These are phyloP conservation scores for Vitis hybrid DNA, from an alignment of 177 flowering plant species.

Conservation along the genomic window DNA sequence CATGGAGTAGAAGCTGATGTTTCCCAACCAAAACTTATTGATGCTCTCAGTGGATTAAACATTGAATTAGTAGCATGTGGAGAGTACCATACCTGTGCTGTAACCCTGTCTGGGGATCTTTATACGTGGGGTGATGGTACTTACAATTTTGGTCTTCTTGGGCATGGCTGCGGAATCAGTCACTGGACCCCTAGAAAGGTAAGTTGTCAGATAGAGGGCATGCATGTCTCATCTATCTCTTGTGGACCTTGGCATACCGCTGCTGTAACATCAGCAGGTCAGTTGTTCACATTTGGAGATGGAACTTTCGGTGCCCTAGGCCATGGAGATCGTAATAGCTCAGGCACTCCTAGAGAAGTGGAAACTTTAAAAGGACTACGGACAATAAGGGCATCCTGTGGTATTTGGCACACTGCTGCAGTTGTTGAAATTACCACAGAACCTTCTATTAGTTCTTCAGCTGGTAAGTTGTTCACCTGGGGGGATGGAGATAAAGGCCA, in stretches of 20 bases:
- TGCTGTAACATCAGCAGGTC: conserved; percentile 39
- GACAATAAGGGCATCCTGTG: conserved; percentile 42
- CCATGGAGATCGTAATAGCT: conserved; percentile 39
- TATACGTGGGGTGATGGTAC: conserved; percentile 51
- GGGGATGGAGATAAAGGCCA: conserved; percentile 52
- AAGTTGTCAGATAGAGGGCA: conserved; percentile 37
- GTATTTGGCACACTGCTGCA: conserved; percentile 71
- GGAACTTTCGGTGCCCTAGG: conserved; percentile 59
- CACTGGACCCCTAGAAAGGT: conserved; percentile 48
- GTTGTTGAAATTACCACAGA: conserved; percentile 45
- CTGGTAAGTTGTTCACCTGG: conserved; percentile 52
- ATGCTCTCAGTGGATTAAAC: conserved; percentile 24
- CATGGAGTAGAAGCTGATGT: conserved; percentile 42
- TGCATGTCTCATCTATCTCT: conserved; percentile 32
- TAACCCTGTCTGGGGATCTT: conserved; percentile 39
- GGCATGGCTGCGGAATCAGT: conserved; percentile 33
- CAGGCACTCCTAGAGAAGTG: conserved; percentile 38
- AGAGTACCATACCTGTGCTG: conserved; percentile 50
- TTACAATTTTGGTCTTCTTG: conserved; percentile 29
- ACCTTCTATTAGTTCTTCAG: conserved; percentile 28
- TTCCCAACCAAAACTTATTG: conserved; percentile 32
- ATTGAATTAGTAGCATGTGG: conserved; percentile 45
- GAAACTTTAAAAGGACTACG: conserved; percentile 38
- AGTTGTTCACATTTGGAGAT: conserved; percentile 58
- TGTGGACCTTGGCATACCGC: conserved; percentile 66